Evolutionary conservation across 108 stramenopile species (phyloP).

Genomic region (Fistulifera solaris): DNA sequence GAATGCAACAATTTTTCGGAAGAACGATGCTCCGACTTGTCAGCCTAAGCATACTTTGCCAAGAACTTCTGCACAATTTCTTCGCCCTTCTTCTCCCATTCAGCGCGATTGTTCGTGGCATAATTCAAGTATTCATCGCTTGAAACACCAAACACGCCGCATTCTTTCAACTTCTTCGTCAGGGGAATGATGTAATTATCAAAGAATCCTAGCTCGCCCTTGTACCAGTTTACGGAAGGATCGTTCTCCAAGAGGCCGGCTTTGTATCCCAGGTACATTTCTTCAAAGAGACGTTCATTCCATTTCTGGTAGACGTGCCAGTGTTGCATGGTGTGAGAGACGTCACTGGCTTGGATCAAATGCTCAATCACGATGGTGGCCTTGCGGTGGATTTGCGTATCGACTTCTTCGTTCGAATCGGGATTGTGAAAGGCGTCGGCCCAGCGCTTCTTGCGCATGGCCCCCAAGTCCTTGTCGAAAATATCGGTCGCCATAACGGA

Average conservation of each 20-base stretch:
- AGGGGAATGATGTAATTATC: constrained; percentile 32
- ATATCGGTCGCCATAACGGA: constrained; percentile 18
- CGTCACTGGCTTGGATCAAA: too few relatives aligned
- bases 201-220: constrained; percentile 21
- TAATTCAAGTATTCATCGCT: constrained; percentile 15
- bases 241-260: not conserved
- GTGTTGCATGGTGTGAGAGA: too few relatives aligned
- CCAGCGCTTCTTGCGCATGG: constrained; percentile 20
- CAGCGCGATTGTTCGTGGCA: constrained; percentile 3
- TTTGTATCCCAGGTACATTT: too few relatives aligned
- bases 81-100: constrained; percentile 9
- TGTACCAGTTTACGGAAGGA: constrained; percentile 6
- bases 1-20: too few relatives aligned
- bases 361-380: too few relatives aligned
- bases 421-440: constrained; percentile 10
- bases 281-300: too few relatives aligned
- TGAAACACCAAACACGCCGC: constrained; percentile 32
- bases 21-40: too few relatives aligned
- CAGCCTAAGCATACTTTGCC: not conserved
- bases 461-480: constrained; percentile 15
- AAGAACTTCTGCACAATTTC: constrained; percentile 8
- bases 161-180: constrained; percentile 30
- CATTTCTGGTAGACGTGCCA: too few relatives aligned
- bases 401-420: too few relatives aligned
- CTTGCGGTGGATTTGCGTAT: too few relatives aligned